Base-by-base conservation (phyloP, 2,329 filamentous ascomycete genomes). In the Colletotrichum orbiculare region DNA sequence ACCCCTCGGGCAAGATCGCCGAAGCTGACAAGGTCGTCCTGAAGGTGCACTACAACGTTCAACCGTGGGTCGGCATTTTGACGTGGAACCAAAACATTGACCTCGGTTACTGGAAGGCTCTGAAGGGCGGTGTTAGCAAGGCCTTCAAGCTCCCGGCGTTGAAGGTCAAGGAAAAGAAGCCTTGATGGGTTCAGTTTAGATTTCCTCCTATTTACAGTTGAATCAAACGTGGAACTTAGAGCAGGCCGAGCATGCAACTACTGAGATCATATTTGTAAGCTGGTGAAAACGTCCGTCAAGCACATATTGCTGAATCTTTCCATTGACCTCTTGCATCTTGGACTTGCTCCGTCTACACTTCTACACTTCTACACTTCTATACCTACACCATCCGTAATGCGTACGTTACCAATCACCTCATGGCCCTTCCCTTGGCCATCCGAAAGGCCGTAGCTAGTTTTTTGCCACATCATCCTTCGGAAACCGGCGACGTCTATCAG, bases 41-140 rank as follows among this genome's bases (percentile, higher is more conserved):
- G 68, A 89, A 90, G 72, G 82, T 98, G 57, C 91, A 96, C 74
- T 99, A 97, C 88, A 98, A 98, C 79, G 91, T 98, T 66, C 96
- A 99, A 83, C 96, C 96, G 38, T 98, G 95, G 93, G 93, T 99
- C 10, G 96, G 96, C 12, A 79, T 91, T 56, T 79, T 98, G 76
- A 91, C 91, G 46, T 99, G 96, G 96, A 90, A 91, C 73, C 83
- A 88, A 68, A 77, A 83, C 68, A 71, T 74, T 46, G 82, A 86
- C 69, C 77, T 86, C 60, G 86, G 86, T 9, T 76, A 80, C 54
- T 94, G 92, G 92, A 85, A 88, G 79, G 83, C 81, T 58, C 72
- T 94, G 67, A 81, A 83, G 70, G 88, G 87, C 6, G 91, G 90
- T n/a, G 74, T 85, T 69, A 92, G 88, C 73, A 82, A 87, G 69